Percentiles rank a stretch among this genome's conserved stretches.
These are phyloP conservation scores for Saccharomycopsis javanensis DNA, from an alignment of 805 yeast species.

Conservation along the genomic window DNA sequence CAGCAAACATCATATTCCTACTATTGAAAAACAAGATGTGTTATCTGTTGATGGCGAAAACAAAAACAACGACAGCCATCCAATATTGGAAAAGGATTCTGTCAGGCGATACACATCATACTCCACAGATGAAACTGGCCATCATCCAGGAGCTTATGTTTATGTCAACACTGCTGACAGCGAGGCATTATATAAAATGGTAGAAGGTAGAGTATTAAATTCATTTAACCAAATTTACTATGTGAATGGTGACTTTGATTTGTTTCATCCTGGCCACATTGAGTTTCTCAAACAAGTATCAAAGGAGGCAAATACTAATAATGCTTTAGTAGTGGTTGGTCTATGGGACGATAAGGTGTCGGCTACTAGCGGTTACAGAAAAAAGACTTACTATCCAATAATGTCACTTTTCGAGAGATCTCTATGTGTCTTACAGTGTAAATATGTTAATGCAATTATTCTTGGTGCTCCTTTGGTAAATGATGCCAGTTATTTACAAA, in stretches of 20 bases:
- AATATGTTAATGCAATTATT: slow-evolving; percentile 69
- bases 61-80: slow-evolving; percentile 12
- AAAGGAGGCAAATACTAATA: slow-evolving; percentile 28
- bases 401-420: slow-evolving; percentile 85
- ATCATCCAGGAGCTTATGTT: slow-evolving; percentile 48
- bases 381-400: slow-evolving; percentile 64
- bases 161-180: slow-evolving; percentile 30
- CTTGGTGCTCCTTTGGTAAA: slow-evolving; percentile 59
- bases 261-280: slow-evolving; percentile 90
- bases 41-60: neutral
- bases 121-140: slow-evolving; percentile 57
- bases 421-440: slow-evolving; percentile 80
- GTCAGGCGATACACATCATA: slow-evolving; percentile 40
- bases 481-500: slow-evolving; percentile 30
- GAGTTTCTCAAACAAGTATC: slow-evolving; percentile 49
- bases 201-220: slow-evolving; percentile 11
- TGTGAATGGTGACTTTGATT: slow-evolving; percentile 80
- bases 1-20: slow-evolving; percentile 45
- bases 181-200: slow-evolving; percentile 2
- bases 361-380: slow-evolving; percentile 31
- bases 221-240: slow-evolving; percentile 30
- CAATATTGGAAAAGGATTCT: slow-evolving; percentile 28
- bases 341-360: slow-evolving; percentile 50
- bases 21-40: slow-evolving; percentile 12
- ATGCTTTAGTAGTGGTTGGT: slow-evolving; percentile 55